Base-by-base conservation (phyloP, 2,329 filamentous ascomycete species). In the Fusarium sarcochroum region DNA sequence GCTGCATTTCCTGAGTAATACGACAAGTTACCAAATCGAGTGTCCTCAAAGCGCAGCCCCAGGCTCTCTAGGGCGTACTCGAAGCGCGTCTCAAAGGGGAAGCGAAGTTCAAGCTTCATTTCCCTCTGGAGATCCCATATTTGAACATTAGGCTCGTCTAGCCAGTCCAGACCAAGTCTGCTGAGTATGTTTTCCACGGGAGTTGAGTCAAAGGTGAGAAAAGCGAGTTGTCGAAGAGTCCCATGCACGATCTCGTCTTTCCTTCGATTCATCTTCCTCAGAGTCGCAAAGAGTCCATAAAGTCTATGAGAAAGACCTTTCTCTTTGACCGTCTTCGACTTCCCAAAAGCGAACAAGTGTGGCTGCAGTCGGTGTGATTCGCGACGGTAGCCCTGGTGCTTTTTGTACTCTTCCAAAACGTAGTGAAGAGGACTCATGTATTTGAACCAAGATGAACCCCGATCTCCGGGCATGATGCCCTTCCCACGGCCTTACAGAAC, bases 381-480 rank as follows among this genome's bases (percentile, higher is more conserved):
- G 35, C 62, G 63, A 4, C 40, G 35, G 13, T 63, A 58, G 8
- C 53, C 58, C 58, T 54, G 58, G 35, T 66, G 60, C 6, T 47
- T 50, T 17, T 56, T 38, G 27, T 49, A 67, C 32, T 67, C 69
- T 14, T 58, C 49, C 1, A 64, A 38, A 5, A 69, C 66, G 8
- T 55, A 67, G 25, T 71, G 61, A 8, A 49, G 20, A 6, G 58
- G 50, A 2, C 48, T 50, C 62, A 71, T 71, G 14, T 57, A 41
- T n/a, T 37, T 49, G 40, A 68, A 70, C 68, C 68, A 70, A 10
- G 57, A 66, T 2, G 58, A 63, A 1, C 64, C 68, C 30, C 68
- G 49, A 10, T 67, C 65, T 30, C 62, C 61, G 0, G 65, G 68
- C 8, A 38, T 53, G 0, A 34, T 27, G 3, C n/a, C 35, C 2